Conservation (phyloP, 1,284 basidiomycete genomes). For the Sanghuangporus sanghuang region DNA sequence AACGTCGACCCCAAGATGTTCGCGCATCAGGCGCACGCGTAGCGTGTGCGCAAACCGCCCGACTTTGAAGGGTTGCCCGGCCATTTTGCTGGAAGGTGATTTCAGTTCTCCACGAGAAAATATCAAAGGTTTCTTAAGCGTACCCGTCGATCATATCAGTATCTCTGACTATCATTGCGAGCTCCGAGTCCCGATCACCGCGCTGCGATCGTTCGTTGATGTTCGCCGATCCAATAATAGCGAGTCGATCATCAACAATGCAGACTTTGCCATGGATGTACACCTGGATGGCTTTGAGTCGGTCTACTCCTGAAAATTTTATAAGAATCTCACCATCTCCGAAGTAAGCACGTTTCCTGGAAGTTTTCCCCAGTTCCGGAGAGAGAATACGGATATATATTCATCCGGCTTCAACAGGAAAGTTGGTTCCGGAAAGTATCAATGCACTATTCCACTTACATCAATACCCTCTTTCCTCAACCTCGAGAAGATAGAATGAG, state of each 20-base stretch:
- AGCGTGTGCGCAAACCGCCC: conserved; percentile 96
- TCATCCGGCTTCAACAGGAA: conserved; percentile 70
- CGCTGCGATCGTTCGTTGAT: conserved; percentile 97
- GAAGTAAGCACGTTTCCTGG: conserved; percentile 82
- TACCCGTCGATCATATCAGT: conserved; percentile 94
- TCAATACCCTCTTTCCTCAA: conserved; percentile 87
- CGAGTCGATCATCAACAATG: conserved; percentile 94
- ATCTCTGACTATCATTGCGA: conserved; percentile 90
- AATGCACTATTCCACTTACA: conserved; percentile 38
- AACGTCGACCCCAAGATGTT: conserved; percentile 94
- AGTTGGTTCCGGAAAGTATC: conserved; percentile 13
- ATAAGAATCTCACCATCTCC: conserved; percentile 60
- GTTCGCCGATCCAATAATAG: conserved; percentile 98
- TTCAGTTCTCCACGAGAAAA: not conserved
- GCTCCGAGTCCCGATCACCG: conserved; percentile 95
- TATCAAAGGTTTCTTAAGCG: conserved; percentile 22
- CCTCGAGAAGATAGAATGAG: conserved; percentile 88
- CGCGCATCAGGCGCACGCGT: conserved; percentile 91
- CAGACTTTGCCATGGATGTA: conserved; percentile 88
- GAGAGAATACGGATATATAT: conserved; percentile 88
- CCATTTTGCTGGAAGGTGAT: conserved; percentile 72
- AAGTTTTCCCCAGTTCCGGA: conserved; percentile 93
- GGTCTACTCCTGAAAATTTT: not conserved
- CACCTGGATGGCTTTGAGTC: conserved; percentile 41
- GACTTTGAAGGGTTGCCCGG: conserved; percentile 90